phyloP scores from a whole-genome alignment of 2,329 filamentous ascomycete species.

The Aspergillus luchuensis region DNA sequence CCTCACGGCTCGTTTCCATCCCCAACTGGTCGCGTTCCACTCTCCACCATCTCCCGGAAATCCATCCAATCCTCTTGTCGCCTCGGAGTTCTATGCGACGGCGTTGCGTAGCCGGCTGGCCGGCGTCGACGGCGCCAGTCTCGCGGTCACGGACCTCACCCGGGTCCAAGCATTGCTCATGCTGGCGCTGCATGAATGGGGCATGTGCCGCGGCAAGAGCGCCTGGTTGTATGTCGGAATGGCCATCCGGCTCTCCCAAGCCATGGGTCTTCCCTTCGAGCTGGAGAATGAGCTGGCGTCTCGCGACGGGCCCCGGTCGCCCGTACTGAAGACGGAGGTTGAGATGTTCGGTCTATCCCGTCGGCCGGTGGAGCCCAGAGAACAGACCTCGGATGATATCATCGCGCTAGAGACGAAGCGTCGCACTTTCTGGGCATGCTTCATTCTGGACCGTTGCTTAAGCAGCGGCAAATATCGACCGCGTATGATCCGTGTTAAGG shows the following conservation, averaged over 20 bases:
- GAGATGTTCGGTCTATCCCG: constrained; percentile 42
- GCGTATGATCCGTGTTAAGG: constrained; percentile 53
- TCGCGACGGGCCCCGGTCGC: constrained; percentile 45
- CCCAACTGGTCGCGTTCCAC: constrained; percentile 51
- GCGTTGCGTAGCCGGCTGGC: constrained; percentile 53
- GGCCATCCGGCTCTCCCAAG: constrained; percentile 48
- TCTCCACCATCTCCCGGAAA: constrained; percentile 47
- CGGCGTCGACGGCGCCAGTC: constrained; percentile 44
- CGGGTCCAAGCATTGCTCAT: constrained; percentile 58
- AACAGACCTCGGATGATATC: constrained; percentile 49
- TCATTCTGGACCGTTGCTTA: constrained; percentile 58
- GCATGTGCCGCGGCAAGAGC: constrained; percentile 55
- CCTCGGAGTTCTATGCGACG: constrained; percentile 58
- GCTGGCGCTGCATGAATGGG: constrained; percentile 61
- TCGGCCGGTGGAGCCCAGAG: constrained; percentile 35
- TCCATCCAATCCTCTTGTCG: constrained; percentile 51
- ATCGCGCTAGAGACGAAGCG: constrained; percentile 57
- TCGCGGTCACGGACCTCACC: constrained; percentile 50
- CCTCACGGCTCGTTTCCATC: constrained; percentile 59
- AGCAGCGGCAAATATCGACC: constrained; percentile 58
- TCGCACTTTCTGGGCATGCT: constrained; percentile 61
- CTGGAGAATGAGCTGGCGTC: constrained; percentile 51
- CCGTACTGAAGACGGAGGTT: constrained; percentile 39
- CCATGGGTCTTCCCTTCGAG: constrained; percentile 50
- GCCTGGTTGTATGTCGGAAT: constrained; percentile 56